These are phyloP conservation scores for Pistacia integerrima DNA, from an alignment of 345 rosid genomes.

Conservation along the genomic window DNA sequence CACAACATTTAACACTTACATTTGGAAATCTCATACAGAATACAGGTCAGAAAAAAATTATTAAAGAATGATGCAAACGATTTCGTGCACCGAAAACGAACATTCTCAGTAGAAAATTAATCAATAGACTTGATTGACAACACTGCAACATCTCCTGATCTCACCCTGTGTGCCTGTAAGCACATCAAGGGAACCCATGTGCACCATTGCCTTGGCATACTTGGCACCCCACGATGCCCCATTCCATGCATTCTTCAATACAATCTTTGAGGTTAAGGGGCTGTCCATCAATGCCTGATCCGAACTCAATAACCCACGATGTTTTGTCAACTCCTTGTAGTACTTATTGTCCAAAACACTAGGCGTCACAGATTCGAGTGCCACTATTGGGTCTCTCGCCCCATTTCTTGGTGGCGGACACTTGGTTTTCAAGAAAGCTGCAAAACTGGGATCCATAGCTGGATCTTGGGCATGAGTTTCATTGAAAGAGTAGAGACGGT, in stretches of 20 bases:
- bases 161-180: slow-evolving; percentile 38
- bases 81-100: too few species aligned
- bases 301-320: slow-evolving; percentile 40
- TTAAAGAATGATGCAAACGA: too few species aligned
- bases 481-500: slow-evolving; percentile 39
- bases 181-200: slow-evolving; percentile 42
- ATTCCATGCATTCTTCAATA: slow-evolving; percentile 29
- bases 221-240: slow-evolving; percentile 29
- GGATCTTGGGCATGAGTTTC: slow-evolving; percentile 43
- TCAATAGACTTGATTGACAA: slow-evolving; percentile 15
- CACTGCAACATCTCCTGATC: slow-evolving; percentile 39
- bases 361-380: slow-evolving; percentile 30
- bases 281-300: slow-evolving; percentile 40
- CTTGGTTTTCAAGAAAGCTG: slow-evolving; percentile 35
- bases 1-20: neutral
- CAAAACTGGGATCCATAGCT: slow-evolving; percentile 30
- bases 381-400: slow-evolving; percentile 11
- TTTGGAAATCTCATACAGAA: neutral
- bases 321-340: slow-evolving; percentile 28
- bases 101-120: too few species aligned
- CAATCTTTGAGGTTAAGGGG: slow-evolving; percentile 26
- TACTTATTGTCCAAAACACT: slow-evolving; percentile 41
- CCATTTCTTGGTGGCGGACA: slow-evolving; percentile 26
- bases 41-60: neutral
- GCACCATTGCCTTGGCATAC: slow-evolving; percentile 41